Conservation (phyloP, 257 asterid genomes). For the Forsythia suspensa region DNA sequence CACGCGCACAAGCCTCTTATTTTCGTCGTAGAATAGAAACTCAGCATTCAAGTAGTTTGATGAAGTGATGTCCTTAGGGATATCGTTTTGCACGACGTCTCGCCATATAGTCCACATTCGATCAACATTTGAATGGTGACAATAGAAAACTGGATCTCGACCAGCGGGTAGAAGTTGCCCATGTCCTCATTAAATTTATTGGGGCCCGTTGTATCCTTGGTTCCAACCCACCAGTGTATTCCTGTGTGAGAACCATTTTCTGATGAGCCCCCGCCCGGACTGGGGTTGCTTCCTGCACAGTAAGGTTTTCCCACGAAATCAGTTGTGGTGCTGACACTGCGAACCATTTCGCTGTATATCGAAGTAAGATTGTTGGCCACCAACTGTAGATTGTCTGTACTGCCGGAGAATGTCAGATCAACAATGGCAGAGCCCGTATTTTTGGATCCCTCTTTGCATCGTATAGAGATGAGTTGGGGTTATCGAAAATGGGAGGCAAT, state of each 20-base stretch:
- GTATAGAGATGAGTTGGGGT: slow-evolving; percentile 33
- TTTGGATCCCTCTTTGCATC: slow-evolving; percentile 32
- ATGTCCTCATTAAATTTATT: slow-evolving; percentile 38
- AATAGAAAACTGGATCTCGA: slow-evolving; percentile 53
- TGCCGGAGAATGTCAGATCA: slow-evolving; percentile 34
- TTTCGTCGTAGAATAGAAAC: slow-evolving; percentile 58
- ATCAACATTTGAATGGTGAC: slow-evolving; percentile 65
- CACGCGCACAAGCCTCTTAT: slow-evolving; percentile 39
- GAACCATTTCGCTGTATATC: slow-evolving; percentile 44
- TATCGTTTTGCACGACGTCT: slow-evolving; percentile 14
- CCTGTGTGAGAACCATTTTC: slow-evolving; percentile 50
- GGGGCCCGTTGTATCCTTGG: background rate
- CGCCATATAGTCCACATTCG: slow-evolving; percentile 68
- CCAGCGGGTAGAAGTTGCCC: slow-evolving; percentile 71
- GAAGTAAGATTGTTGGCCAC: slow-evolving; percentile 31
- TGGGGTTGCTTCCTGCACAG: slow-evolving; percentile 29
- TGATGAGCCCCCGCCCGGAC: slow-evolving; percentile 45
- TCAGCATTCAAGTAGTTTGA: slow-evolving; percentile 40
- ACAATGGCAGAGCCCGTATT: slow-evolving; percentile 29
- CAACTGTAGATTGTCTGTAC: slow-evolving; percentile 18
- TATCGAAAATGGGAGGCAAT: slow-evolving; percentile 35
- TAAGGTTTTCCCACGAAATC: slow-evolving; percentile 49
- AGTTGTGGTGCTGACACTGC: slow-evolving; percentile 30
- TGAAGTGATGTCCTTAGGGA: slow-evolving; percentile 33
- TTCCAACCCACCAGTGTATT: slow-evolving; percentile 43